A percentile compares a stretch with the other conserved stretches of the same genome.
Evolutionary conservation across 495 filamentous ascomycete species (phyloP).

Genomic region (Daldinia childiae): DNA sequence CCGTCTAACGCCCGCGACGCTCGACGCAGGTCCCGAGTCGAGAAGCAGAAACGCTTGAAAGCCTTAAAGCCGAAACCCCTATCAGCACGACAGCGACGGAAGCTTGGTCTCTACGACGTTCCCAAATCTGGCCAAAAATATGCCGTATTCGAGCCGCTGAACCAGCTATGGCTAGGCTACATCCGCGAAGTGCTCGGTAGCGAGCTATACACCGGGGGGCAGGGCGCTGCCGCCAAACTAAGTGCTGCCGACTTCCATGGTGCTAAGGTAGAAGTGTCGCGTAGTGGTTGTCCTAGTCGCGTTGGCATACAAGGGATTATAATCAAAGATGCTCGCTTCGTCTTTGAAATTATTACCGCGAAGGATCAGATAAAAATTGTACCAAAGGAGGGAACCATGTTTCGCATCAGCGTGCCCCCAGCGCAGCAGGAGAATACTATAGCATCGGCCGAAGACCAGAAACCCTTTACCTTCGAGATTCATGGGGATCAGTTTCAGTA

Average conservation of each 20-base stretch:
- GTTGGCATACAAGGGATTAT: slow-evolving; percentile 89
- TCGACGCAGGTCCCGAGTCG: slow-evolving; percentile 64
- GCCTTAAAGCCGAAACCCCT: slow-evolving; percentile 76
- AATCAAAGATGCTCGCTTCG: slow-evolving; percentile 84
- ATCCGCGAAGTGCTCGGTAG: slow-evolving; percentile 75
- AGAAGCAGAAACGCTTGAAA: slow-evolving; percentile 65
- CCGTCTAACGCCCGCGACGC: slow-evolving; percentile 70
- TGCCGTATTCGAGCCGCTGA: slow-evolving; percentile 76
- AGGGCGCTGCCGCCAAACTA: slow-evolving; percentile 68
- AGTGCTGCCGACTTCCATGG: slow-evolving; percentile 91
- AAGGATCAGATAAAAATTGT: slow-evolving; percentile 74
- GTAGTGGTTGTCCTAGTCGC: slow-evolving; percentile 78
- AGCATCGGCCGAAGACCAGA: slow-evolving; percentile 21
- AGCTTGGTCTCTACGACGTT: slow-evolving; percentile 75
- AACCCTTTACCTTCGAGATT: slow-evolving; percentile 79
- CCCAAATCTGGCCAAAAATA: slow-evolving; percentile 75
- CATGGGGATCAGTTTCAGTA: slow-evolving; percentile 88
- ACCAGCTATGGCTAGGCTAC: slow-evolving; percentile 84
- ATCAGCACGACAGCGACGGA: slow-evolving; percentile 81
- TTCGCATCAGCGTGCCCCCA: slow-evolving; percentile 76
- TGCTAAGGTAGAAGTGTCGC: slow-evolving; percentile 81
- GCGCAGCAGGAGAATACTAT: slow-evolving; percentile 39
- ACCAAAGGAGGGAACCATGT: slow-evolving; percentile 89
- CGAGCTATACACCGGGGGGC: slow-evolving; percentile 55
- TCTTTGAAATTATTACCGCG: slow-evolving; percentile 83